Evolutionary conservation across 2,329 filamentous ascomycete genomes (phyloP), one percentile per base, ranked within the genome.

Genomic region (Conoideocrella luteorostrata): DNA sequence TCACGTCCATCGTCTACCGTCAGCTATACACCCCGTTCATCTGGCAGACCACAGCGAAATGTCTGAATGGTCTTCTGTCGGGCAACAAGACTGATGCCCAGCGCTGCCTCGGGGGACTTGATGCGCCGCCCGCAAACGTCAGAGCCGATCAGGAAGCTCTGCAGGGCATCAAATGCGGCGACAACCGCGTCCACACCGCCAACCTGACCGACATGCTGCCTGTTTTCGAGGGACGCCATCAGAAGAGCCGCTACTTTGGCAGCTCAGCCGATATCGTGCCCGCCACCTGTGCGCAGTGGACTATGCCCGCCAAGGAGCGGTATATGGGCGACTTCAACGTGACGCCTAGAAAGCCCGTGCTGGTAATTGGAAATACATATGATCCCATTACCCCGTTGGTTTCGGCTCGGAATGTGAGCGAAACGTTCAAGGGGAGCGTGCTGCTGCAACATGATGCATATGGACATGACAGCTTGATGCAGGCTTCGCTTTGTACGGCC

Each of bases 211-310:
- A 57, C 3, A 50, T 63, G 15, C 13, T 51, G 2, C 52, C 56
- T 5, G 51, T 53, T 12, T 33, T 61, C 13, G 43, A 56, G 12
- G 40, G 41, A 1, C 50, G 59, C 22, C 48, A 50, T 36, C 23
- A 52, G 1, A 52, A 50, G 15, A 66, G 60, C 47, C 53, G 52
- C 9, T 43, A 57, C n/a, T 49, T 56, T 7, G 61, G 56, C 1
- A 56, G 58, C 10, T n/a, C 44, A 2, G 44, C 46, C 24, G 47
- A 50, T 0, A 3, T 3, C 7, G 3, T 50, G 4, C 39, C 50
- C 21, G 50, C 61, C 39, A 36, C 43, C 1, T 71, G 68, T 50
- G 60, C 59, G 1, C 61, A 61, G 47, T 71, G 67, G 68, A 54
- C 49, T 18, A 45, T 66, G 7, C 53, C 59, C 4, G 60, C 67